phyloP scores from a whole-genome alignment of 1,139 yeast species.

The Pneumocystis oryctolagi region DNA sequence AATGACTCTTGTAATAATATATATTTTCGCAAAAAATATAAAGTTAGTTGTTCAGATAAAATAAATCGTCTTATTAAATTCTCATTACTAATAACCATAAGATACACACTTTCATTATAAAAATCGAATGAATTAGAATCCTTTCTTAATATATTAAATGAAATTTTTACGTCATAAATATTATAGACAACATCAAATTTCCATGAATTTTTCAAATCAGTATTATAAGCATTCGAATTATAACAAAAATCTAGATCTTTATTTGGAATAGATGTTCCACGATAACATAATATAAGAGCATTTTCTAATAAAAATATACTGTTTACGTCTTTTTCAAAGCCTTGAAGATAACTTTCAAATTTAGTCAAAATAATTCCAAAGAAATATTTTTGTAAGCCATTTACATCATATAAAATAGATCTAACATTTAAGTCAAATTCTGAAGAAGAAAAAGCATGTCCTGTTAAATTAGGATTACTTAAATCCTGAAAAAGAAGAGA shows the following conservation, averaged over 20 bases:
- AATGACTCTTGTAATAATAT: not conserved
- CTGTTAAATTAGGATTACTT: not conserved
- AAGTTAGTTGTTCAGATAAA: not conserved
- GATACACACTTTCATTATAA: not conserved
- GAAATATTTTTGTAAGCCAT: not conserved
- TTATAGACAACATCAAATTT: not conserved
- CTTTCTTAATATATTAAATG: not conserved
- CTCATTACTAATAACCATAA: not conserved
- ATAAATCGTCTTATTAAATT: not conserved
- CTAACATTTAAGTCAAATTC: not conserved
- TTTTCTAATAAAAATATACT: not conserved
- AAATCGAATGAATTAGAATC: not conserved
- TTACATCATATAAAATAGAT: not conserved
- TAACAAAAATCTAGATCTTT: not conserved
- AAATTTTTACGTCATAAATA: not conserved
- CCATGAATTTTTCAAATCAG: not conserved
- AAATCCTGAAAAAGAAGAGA: not conserved
- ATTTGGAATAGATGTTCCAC: not conserved
- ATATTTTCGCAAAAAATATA: not conserved
- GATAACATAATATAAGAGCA: not conserved
- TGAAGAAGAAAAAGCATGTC: not conserved
- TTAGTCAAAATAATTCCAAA: not conserved
- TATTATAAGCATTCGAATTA: not conserved
- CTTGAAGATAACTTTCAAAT: not conserved
- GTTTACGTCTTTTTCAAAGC: not conserved